These are phyloP conservation scores for Tolypocladium sp. DNA, from an alignment of 2,329 filamentous ascomycete species.

Conservation along the genomic window DNA sequence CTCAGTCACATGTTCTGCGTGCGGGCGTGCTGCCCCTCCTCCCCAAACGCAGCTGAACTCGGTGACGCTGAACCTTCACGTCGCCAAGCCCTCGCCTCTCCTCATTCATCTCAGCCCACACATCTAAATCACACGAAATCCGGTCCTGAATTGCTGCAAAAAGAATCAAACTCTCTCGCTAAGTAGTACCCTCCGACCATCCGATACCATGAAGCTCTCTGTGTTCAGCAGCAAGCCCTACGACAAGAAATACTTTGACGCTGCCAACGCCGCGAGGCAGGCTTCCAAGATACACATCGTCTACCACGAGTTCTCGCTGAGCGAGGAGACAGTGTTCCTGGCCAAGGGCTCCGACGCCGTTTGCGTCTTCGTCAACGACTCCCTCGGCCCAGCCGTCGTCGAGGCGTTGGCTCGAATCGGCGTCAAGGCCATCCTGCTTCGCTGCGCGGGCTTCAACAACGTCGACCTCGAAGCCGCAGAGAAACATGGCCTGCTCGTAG, in stretches of 20 bases:
- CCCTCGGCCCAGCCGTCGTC: conserved; percentile 41
- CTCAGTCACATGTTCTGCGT: too few relatives aligned
- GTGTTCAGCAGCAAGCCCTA: conserved; percentile 37
- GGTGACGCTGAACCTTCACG: too few relatives aligned
- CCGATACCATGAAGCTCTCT: conserved; percentile 41
- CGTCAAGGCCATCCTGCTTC: conserved; percentile 50
- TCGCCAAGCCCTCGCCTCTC: too few relatives aligned
- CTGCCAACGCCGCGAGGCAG: conserved; percentile 22
- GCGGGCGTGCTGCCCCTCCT: too few relatives aligned
- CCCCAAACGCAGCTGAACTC: too few relatives aligned
- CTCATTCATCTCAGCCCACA: too few relatives aligned
- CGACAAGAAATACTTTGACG: conserved; percentile 24
- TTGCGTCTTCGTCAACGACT: conserved; percentile 62
- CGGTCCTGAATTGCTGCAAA: too few relatives aligned
- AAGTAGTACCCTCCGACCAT: too few relatives aligned
- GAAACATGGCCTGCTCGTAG: conserved; percentile 47
- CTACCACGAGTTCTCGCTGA: conserved; percentile 51
- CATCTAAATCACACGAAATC: too few relatives aligned
- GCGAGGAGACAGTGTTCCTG: conserved; percentile 44
- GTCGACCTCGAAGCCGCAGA: conserved; percentile 50
- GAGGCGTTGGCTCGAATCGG: conserved; percentile 37
- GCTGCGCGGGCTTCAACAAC: conserved; percentile 62
- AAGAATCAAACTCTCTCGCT: too few relatives aligned
- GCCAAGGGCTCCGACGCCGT: conserved; percentile 45
- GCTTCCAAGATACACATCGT: conserved; percentile 23